These are phyloP conservation scores for Sanghuangporus weigelae DNA, from an alignment of 1,284 basidiomycete genomes.

Conservation along the genomic window DNA sequence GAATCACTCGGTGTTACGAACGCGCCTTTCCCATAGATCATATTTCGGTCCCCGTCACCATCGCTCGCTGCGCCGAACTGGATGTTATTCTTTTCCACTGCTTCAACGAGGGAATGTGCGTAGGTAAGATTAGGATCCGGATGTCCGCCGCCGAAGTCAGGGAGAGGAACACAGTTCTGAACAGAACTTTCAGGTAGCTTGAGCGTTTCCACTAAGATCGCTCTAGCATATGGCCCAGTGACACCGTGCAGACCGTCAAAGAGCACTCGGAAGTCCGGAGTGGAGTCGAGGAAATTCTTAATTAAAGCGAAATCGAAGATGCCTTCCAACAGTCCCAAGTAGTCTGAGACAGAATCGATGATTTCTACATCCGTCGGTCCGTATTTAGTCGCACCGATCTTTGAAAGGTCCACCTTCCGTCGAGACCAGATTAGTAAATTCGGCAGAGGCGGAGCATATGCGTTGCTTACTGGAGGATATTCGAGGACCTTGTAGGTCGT, in stretches of 20 bases:
- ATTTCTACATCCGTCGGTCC: constrained; percentile 85
- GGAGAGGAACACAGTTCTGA: constrained; percentile 88
- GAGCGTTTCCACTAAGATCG: constrained; percentile 83
- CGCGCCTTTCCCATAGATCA: constrained; percentile 98
- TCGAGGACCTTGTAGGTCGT: constrained; percentile 83
- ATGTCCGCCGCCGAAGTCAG: constrained; percentile 96
- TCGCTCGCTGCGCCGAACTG: constrained; percentile 95
- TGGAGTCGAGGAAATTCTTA: constrained; percentile 79
- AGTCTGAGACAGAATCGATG: constrained; percentile 93
- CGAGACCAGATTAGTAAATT: constrained; percentile 8
- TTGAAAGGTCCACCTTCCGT: constrained; percentile 77
- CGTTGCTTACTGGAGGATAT: constrained; percentile 57
- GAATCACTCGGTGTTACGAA: constrained; percentile 98
- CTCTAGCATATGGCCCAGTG: constrained; percentile 93
- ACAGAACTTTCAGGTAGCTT: constrained; percentile 77
- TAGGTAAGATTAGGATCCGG: constrained; percentile 99
- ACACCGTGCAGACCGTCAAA: constrained; percentile 98
- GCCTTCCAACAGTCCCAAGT: constrained; percentile 75
- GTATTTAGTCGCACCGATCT: constrained; percentile 75
- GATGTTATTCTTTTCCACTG: constrained; percentile 83
- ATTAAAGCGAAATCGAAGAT: constrained; percentile 97
- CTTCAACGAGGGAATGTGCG: constrained; percentile 91
- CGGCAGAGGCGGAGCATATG: neutral
- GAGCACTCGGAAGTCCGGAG: constrained; percentile 76
- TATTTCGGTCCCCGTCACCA: constrained; percentile 97